A percentile compares a stretch with the other conserved stretches of the same genome.
Evolutionary conservation across 225 moss, liverwort and hornwort genomes (phyloP).

Genomic region (Polytrichum commune): DNA sequence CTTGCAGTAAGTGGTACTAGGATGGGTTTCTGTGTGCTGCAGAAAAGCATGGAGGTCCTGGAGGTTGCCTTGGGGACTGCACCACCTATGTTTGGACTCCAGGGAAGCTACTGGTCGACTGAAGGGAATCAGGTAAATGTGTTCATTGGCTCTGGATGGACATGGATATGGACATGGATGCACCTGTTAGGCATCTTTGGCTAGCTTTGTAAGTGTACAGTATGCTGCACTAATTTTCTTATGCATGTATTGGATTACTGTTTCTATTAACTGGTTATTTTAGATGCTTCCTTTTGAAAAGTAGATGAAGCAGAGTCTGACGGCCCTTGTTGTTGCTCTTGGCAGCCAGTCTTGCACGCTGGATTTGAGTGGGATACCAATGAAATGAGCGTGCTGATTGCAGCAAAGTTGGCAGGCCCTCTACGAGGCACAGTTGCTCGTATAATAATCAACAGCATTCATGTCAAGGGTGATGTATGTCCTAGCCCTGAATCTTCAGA

Average conservation of each 20-base stretch:
- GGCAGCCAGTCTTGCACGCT: conserved; percentile 89
- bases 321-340: conserved; percentile 6
- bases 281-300: too few species aligned
- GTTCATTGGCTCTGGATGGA: not conserved
- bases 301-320: not conserved
- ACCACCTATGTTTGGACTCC: conserved; percentile 78
- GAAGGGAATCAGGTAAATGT: conserved; percentile 76
- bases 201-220: too few species aligned
- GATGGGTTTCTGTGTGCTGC: conserved; percentile 16
- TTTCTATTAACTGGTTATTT: too few species aligned
- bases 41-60: conserved; percentile 88
- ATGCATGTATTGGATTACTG: too few species aligned
- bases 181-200: too few species aligned
- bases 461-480: conserved; percentile 96
- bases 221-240: too few species aligned
- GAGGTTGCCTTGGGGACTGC: conserved; percentile 85
- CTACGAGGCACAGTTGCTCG: conserved; percentile 88
- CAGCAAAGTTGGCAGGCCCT: conserved; percentile 85
- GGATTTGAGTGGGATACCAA: conserved; percentile 93
- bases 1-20: too few species aligned
- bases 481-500: not conserved
- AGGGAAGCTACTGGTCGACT: conserved; percentile 82
- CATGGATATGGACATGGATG: not conserved
- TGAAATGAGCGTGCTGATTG: conserved; percentile 92
- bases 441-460: conserved; percentile 82